These are phyloP conservation scores for Candida krabiensis DNA, from an alignment of 805 yeast species.

Conservation along the genomic window DNA sequence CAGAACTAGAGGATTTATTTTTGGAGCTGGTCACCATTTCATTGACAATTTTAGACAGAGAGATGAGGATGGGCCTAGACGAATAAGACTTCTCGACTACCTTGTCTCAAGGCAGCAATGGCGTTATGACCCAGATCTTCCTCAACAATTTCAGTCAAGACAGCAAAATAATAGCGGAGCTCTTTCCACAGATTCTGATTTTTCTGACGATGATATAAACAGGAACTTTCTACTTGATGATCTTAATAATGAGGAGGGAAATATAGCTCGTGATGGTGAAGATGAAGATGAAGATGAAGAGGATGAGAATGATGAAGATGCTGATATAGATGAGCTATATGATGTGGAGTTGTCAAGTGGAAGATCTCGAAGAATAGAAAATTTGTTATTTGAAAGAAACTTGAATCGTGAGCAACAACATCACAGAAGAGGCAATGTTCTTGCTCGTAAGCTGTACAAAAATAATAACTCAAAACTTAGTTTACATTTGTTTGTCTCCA, in stretches of 20 bases:
- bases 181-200: slow-evolving; percentile 17
- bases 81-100: slow-evolving; percentile 21
- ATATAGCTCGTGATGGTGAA: slow-evolving; percentile 8
- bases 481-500: slow-evolving; percentile 26
- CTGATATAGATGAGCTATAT: slow-evolving; percentile 22
- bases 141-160: slow-evolving; percentile 13
- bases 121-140: slow-evolving; percentile 15
- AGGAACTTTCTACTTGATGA: slow-evolving; percentile 15
- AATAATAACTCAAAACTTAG: slow-evolving; percentile 22
- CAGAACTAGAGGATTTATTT: slow-evolving; percentile 18
- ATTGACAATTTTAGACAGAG: slow-evolving; percentile 16
- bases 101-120: slow-evolving; percentile 23
- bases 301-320: slow-evolving; percentile 21
- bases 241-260: slow-evolving; percentile 11
- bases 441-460: slow-evolving; percentile 28
- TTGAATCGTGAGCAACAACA: slow-evolving; percentile 26
- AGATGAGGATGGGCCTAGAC: slow-evolving; percentile 19
- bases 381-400: slow-evolving; percentile 28
- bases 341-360: slow-evolving; percentile 31
- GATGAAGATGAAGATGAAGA: slow-evolving; percentile 21
- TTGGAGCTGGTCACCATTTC: slow-evolving; percentile 17
- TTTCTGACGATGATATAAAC: slow-evolving; percentile 17
- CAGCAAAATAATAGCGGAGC: slow-evolving; percentile 14
- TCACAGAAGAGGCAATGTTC: slow-evolving; percentile 26
- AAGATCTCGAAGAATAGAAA: slow-evolving; percentile 30